These are phyloP conservation scores for Scleromitrula shiraiana DNA, from an alignment of 2,329 filamentous ascomycete species.

Conservation along the genomic window DNA sequence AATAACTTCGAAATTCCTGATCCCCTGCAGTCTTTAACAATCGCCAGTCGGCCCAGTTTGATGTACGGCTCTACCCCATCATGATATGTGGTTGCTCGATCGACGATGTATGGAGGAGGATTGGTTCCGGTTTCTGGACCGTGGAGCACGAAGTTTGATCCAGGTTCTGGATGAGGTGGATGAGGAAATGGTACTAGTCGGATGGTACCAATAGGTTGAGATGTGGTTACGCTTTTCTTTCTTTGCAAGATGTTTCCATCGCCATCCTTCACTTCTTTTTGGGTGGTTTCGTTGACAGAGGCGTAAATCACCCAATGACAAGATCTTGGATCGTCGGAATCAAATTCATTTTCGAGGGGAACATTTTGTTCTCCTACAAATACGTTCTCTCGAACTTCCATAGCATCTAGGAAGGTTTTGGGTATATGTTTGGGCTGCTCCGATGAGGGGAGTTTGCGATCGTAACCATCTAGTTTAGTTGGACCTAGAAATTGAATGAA, in stretches of 20 bases:
- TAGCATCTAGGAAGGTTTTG: conserved; percentile 52
- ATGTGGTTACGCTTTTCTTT: conserved; percentile 36
- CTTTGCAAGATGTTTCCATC: conserved; percentile 35
- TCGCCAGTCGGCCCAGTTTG: conserved; percentile 72
- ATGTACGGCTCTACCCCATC: conserved; percentile 67
- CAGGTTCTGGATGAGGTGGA: conserved; percentile 47
- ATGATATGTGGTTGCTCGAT: conserved; percentile 40
- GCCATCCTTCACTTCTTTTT: conserved; percentile 37
- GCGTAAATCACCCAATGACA: conserved; percentile 83
- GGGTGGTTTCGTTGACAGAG: conserved; percentile 43
- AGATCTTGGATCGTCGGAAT: conserved; percentile 68
- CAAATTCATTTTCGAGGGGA: conserved; percentile 63
- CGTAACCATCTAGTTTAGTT: conserved; percentile 41
- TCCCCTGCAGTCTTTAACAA: conserved; percentile 45
- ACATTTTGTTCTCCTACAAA: conserved; percentile 54
- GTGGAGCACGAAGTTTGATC: conserved; percentile 24
- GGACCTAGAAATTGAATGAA: conserved; percentile 32
- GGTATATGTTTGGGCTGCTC: conserved; percentile 42
- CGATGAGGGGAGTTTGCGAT: conserved; percentile 33
- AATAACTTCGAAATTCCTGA: conserved; percentile 57
- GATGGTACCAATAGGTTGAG: conserved; percentile 25
- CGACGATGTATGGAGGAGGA: conserved; percentile 17
- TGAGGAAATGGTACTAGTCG: conserved; percentile 54
- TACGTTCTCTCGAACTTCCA: conserved; percentile 52
- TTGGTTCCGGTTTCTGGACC: background rate